Evolutionary conservation across 768 basidiomycete species (phyloP), one percentile per base, ranked within the genome.

Genomic region (Suillus subaureus): DNA sequence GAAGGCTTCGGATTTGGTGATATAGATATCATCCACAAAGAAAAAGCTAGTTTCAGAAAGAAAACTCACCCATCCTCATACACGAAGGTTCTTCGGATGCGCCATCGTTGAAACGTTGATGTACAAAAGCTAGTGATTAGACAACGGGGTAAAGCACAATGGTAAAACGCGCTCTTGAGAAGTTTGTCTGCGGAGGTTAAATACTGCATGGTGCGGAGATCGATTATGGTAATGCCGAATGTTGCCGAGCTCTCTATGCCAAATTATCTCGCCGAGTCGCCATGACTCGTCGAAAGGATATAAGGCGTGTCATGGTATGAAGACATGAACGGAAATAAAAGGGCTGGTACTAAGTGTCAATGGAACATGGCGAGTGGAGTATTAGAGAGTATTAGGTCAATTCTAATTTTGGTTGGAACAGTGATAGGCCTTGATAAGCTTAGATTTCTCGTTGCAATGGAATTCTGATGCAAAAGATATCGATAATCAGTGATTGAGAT

Each of bases 1-100:
- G 15, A 64, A 60, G 72, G 75, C 74, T 75, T 72, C 70, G 74
- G 58, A 64, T 72, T 68, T 31, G 58, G 70, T 77, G 70, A 69
- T 61, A 40, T 9, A 23, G 13, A 33, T 61, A 62, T 21, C 3
- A 64, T 28, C 55, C 49, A n/a, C 0, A 16, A 39, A 40, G n/a
- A 11, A 28, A n/a, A 18, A 12, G 26, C 23, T 18, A 18, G 37
- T 26, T 33, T 33, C 57, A 28, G 9, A 40, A 1, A 58, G 57
- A 26, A 5, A 58, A 40, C 57, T 58, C 23, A 58, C 40, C 26
- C 40, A 0, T 60, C 12, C 3, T 26, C 28, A 3, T n/a, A 12
- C 9, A 28, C 2, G 31, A 60, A 28, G 8, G 33, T 6, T 16
- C n/a, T 18, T 26, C 9, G 52, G 18, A n/a, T 49, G 31, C 4